Evolutionary conservation across 495 filamentous ascomycete genomes (phyloP).

Genomic region (Xylaria bambusicola): DNA sequence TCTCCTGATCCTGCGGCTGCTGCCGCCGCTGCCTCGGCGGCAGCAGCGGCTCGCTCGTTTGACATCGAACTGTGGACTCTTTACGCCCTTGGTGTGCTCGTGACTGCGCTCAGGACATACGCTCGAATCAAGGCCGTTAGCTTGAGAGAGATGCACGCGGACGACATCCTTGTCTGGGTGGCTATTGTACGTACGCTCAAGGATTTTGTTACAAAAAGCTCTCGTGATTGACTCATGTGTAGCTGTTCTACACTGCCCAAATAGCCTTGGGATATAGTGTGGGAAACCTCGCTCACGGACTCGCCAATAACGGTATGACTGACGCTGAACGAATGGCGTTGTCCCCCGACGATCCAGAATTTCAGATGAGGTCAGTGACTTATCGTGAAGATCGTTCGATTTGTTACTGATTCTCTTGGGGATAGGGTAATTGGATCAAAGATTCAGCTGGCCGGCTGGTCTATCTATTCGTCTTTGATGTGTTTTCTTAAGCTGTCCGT

Average conservation of each 20-base stretch:
- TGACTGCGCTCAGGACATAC: constrained; percentile 34
- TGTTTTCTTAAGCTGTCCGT: constrained; percentile 62
- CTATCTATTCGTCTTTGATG: constrained; percentile 56
- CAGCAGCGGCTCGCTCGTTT: constrained; percentile 29
- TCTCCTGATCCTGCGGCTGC: constrained; percentile 21
- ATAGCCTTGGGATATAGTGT: constrained; percentile 39
- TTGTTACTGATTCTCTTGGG: too few species aligned
- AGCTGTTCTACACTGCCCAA: constrained; percentile 40
- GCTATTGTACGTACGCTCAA: constrained; percentile 30
- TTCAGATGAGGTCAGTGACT: constrained; percentile 34
- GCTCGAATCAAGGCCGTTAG: constrained; percentile 33
- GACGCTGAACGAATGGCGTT: constrained; percentile 48
- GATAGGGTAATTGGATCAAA: constrained; percentile 52
- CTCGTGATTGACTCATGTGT: not conserved
- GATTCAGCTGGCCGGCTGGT: constrained; percentile 62
- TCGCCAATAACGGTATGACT: constrained; percentile 64
- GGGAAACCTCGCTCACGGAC: constrained; percentile 48
- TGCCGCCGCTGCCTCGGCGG: constrained; percentile 30
- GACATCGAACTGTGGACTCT: constrained; percentile 46
- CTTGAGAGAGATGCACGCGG: constrained; percentile 27
- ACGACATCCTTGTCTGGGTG: constrained; percentile 38
- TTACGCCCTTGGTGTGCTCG: constrained; percentile 35
- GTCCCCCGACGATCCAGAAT: constrained; percentile 53
- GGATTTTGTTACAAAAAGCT: not conserved
- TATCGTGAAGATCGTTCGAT: not conserved